phyloP scores from a whole-genome alignment of 2,329 filamentous ascomycete species.

The Cladophialophora bantiana region DNA sequence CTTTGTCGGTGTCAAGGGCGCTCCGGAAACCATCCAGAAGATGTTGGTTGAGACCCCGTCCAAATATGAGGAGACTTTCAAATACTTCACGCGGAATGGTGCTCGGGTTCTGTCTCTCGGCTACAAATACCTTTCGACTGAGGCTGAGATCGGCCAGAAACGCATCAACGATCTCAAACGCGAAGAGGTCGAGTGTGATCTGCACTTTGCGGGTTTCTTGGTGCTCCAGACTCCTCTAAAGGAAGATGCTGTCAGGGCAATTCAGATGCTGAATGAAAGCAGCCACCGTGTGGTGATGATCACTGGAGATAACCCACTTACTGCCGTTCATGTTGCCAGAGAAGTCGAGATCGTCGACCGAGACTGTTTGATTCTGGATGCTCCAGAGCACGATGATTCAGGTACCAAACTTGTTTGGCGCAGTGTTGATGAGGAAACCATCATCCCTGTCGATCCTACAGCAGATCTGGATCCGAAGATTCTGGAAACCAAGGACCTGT shows the following conservation, averaged over 20 bases:
- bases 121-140: conserved; percentile 86
- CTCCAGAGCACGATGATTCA: conserved; percentile 84
- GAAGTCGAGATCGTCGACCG: conserved; percentile 98
- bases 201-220: conserved; percentile 93
- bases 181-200: conserved; percentile 83
- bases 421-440: conserved; percentile 88
- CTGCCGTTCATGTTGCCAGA: conserved; percentile 91
- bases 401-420: conserved; percentile 89
- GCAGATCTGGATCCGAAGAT: conserved; percentile 82
- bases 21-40: conserved; percentile 93
- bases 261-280: conserved; percentile 97
- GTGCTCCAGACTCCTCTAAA: conserved; percentile 95
- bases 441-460: conserved; percentile 82
- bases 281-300: conserved; percentile 99
- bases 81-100: conserved; percentile 95
- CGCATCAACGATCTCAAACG: conserved; percentile 94
- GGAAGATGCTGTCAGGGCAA: conserved; percentile 90
- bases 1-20: conserved; percentile 95
- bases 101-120: conserved; percentile 92
- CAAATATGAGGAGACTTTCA: conserved; percentile 97
- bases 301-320: conserved; percentile 96
- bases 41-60: conserved; percentile 84
- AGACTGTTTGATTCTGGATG: conserved; percentile 91
- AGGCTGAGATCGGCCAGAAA: conserved; percentile 79
- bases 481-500: conserved; percentile 85